These are phyloP conservation scores for Herpotrichia juniperi DNA, from an alignment of 2,329 filamentous ascomycete genomes.

Conservation along the genomic window DNA sequence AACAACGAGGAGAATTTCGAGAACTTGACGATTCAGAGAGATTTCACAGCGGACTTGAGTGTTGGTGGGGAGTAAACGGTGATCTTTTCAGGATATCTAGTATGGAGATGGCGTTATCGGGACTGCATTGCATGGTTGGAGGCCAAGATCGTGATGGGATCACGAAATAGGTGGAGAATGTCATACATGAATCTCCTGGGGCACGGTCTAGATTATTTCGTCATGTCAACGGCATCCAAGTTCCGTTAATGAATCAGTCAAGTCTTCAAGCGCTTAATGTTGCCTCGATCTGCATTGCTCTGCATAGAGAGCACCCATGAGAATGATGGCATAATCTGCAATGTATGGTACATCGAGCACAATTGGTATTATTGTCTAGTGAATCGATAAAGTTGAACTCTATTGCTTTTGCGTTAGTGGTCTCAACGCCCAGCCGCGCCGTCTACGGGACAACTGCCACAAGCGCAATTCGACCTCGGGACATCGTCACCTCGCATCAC, in stretches of 20 bases:
- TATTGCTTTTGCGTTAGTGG: neutral
- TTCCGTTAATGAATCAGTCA: too few species aligned
- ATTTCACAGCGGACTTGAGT: slow-evolving; percentile 51
- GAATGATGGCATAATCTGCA: too few species aligned
- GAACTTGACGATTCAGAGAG: slow-evolving; percentile 56
- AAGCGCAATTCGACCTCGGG: neutral
- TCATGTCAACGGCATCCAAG: too few species aligned
- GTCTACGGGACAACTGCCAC: neutral
- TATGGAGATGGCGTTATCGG: neutral
- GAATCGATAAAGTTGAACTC: too few species aligned
- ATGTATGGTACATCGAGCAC: too few species aligned
- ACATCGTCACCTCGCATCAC: slow-evolving; percentile 2
- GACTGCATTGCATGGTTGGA: neutral
- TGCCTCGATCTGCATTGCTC: too few species aligned
- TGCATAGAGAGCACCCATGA: too few species aligned
- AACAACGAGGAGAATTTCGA: slow-evolving; percentile 62
- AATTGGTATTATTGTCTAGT: too few species aligned
- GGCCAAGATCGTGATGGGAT: neutral
- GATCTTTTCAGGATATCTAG: neutral
- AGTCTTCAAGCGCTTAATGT: too few species aligned
- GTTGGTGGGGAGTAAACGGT: slow-evolving; percentile 20
- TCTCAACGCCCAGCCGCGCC: neutral
- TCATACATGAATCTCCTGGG: neutral
- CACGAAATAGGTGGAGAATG: neutral
- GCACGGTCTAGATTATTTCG: too few species aligned